Evolutionary conservation across 2,329 filamentous ascomycete genomes (phyloP), one percentile per base, ranked within the genome.

Genomic region (Periconia macrospinosa): DNA sequence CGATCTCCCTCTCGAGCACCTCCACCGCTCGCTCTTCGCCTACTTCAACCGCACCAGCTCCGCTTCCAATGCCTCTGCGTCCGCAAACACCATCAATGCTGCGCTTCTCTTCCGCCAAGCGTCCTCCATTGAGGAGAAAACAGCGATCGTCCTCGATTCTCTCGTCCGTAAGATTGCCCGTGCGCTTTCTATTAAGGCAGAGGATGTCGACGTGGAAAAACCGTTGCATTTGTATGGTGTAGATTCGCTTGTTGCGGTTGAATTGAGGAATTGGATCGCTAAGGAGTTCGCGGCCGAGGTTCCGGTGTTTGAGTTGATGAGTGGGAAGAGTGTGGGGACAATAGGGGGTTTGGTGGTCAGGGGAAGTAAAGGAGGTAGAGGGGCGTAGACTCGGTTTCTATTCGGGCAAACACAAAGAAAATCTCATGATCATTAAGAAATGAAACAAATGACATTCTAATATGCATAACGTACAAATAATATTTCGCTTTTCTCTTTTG

Each of bases 121-220:
- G 3, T 15, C 37, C 8, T 40, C 14, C 19, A 33, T 48, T 5
- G 46, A 48, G 41, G 46, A 48, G 33, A 48, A 40, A 30, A 20
- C 15, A 3, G 10, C 13, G 14, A 41, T 48, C 33, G 46, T 48
- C 13, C 30, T 48, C 15, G 46, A 48, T 40, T 48, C 46, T 8
- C 11, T 48, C 5, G 46, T 48, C 15, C 15, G 18, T 6, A 44
- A 44, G 19, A n/a, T 44, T 14, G 41, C 41, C 23, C 23, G 23
- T 27, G 23, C 23, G 23, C 23, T 27, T 27, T 27, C 23, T 27
- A 27, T 27, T 8, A 47, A 43, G 20, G 50, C 52, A 23, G 68
- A 70, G 1, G 63, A 66, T 40, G 56, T 65, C 8, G 59, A 69
- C 35, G 50, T 60, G 2, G 53, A 44, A 6, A 63, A 57, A 19